These are phyloP conservation scores for Beauveria sp. DNA, from an alignment of 2,329 filamentous ascomycete species.

Conservation along the genomic window DNA sequence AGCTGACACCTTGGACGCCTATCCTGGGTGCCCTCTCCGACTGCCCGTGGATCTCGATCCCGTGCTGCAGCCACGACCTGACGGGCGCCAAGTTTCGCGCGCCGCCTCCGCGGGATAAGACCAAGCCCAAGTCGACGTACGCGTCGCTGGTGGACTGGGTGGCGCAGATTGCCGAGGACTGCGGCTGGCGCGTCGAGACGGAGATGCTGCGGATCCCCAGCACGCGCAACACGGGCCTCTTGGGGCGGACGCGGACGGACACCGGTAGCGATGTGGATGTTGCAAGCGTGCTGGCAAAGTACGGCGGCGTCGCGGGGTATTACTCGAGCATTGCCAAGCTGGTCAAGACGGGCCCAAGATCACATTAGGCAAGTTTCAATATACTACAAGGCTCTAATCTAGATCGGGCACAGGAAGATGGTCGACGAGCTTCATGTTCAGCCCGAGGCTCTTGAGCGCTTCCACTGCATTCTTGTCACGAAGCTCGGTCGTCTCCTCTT, in stretches of 20 bases:
- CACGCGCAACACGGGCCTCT: conserved; percentile 75
- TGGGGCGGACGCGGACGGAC: conserved; percentile 51
- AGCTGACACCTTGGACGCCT: conserved; percentile 93
- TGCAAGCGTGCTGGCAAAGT: conserved; percentile 36
- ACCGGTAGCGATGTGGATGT: conserved; percentile 30
- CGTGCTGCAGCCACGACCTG: conserved; percentile 88
- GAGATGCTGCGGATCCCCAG: conserved; percentile 88
- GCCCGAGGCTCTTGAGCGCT: conserved; percentile 59
- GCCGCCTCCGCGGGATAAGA: conserved; percentile 42
- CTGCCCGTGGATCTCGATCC: conserved; percentile 84
- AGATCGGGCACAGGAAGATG: conserved; percentile 68
- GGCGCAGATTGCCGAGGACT: conserved; percentile 57
- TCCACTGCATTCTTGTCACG: conserved; percentile 56
- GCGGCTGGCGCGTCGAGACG: conserved; percentile 70
- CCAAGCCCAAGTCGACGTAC: conserved; percentile 61
- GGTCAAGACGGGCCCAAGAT: conserved; percentile 36
- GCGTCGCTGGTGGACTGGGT: conserved; percentile 78
- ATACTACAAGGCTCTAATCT: conserved; percentile 23
- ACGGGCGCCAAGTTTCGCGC: conserved; percentile 69
- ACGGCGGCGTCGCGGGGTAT: conserved; percentile 51
- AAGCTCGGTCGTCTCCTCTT: conserved; percentile 59
- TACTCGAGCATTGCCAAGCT: conserved; percentile 54
- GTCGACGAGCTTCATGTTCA: conserved; percentile 62
- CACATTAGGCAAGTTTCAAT: not conserved
- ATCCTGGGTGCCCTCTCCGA: conserved; percentile 69